Evolutionary conservation across 768 basidiomycete species (phyloP).

Genomic region (Lactarius hatsudake): DNA sequence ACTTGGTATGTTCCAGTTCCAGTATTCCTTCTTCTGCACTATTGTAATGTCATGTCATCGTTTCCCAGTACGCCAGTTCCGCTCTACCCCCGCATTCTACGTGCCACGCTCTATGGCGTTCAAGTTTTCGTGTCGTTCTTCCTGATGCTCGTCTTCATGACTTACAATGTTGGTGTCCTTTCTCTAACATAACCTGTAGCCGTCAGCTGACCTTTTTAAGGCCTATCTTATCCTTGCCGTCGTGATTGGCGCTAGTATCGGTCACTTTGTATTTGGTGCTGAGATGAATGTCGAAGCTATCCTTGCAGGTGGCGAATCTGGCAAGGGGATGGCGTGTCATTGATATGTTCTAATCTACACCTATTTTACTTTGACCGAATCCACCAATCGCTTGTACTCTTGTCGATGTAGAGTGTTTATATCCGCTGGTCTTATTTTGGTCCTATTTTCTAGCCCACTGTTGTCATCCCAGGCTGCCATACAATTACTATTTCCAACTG

Average conservation of each 20-base stretch:
- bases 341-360: slow-evolving; percentile 35
- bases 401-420: neutral
- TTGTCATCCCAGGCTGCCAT: slow-evolving; percentile 2
- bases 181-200: neutral
- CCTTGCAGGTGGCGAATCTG: slow-evolving; percentile 40
- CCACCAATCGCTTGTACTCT: neutral
- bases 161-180: slow-evolving; percentile 78
- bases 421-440: no score
- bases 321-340: slow-evolving; percentile 80
- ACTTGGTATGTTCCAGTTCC: slow-evolving; percentile 48
- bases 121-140: slow-evolving; percentile 81
- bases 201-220: slow-evolving; percentile 38
- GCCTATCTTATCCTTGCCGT: slow-evolving; percentile 84
- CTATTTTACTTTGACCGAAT: neutral
- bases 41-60: neutral
- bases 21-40: neutral
- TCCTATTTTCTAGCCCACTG: neutral
- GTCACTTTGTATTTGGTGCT: slow-evolving; percentile 74
- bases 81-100: slow-evolving; percentile 46
- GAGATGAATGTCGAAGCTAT: slow-evolving; percentile 62
- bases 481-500: neutral
- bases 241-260: slow-evolving; percentile 76
- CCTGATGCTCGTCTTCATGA: slow-evolving; percentile 96
- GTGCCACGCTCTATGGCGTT: slow-evolving; percentile 70
- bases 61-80: slow-evolving; percentile 50